Conservation (phyloP, 148 eudicot genomes). For the Silene conica region DNA sequence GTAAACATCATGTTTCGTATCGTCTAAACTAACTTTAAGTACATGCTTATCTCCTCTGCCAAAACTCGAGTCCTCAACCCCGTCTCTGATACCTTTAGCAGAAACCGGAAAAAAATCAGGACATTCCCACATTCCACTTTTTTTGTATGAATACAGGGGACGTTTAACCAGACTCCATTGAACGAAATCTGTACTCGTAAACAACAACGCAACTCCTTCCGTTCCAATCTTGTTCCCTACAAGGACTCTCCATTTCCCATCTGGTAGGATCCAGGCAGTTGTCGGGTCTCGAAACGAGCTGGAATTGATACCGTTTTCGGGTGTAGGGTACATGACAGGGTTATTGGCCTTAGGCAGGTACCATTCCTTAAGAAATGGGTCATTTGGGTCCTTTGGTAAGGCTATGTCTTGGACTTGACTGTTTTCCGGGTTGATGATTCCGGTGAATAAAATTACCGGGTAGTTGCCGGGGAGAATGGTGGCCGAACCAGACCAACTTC, state of each 20-base stretch:
- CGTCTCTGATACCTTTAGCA: not conserved
- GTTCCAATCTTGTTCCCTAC: constrained; percentile 29
- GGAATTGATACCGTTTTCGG: constrained; percentile 33
- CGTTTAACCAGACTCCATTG: constrained; percentile 37
- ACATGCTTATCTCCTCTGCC: constrained; percentile 41
- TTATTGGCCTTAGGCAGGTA: no score
- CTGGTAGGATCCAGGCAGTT: constrained; percentile 49
- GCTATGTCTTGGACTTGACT: constrained; percentile 60
- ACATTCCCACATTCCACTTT: constrained; percentile 80
- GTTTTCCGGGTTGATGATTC: constrained; percentile 27
- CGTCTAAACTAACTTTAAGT: constrained; percentile 46
- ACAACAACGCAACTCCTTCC: constrained; percentile 38
- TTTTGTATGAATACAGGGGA: constrained; percentile 32
- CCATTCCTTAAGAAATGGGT: constrained; percentile 41
- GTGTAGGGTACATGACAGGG: constrained; percentile 14
- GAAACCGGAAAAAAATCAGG: constrained; percentile 67
- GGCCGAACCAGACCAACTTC: constrained; percentile 69
- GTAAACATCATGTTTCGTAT: constrained; percentile 44
- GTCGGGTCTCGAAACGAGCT: constrained; percentile 57
- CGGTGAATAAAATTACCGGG: constrained; percentile 63
- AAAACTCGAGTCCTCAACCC: constrained; percentile 33
- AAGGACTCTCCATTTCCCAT: constrained; percentile 38
- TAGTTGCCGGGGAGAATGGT: constrained; percentile 48
- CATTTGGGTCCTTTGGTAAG: constrained; percentile 45
- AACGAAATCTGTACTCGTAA: constrained; percentile 49